Percentiles rank a stretch among this genome's conserved stretches.
These are phyloP conservation scores for Coniochaeta ligniaria DNA, from an alignment of 2,329 filamentous ascomycete genomes.

Conservation along the genomic window DNA sequence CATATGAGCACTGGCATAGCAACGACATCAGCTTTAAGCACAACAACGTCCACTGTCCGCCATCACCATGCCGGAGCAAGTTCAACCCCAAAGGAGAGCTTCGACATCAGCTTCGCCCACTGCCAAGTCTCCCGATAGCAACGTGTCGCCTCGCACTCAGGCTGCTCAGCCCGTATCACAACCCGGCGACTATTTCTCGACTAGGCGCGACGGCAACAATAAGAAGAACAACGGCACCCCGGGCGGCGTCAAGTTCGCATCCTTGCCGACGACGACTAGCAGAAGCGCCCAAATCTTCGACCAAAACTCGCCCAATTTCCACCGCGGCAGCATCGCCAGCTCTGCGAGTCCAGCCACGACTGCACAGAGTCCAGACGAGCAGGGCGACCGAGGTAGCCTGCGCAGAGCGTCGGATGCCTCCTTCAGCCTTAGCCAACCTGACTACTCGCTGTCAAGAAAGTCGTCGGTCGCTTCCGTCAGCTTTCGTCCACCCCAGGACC, in stretches of 20 bases:
- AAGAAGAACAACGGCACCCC: not conserved
- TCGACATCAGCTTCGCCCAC: not conserved
- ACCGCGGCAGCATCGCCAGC: not conserved
- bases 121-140: slow-evolving; percentile 23
- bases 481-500: slow-evolving; percentile 36
- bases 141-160: slow-evolving; percentile 34
- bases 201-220: not conserved
- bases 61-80: slow-evolving; percentile 4
- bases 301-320: not conserved
- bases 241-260: not conserved
- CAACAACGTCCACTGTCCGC: slow-evolving; percentile 3
- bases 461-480: slow-evolving; percentile 40
- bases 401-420: slow-evolving; percentile 21
- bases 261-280: slow-evolving; percentile 1
- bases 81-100: not conserved
- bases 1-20: slow-evolving; percentile 29
- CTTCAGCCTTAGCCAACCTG: slow-evolving; percentile 23
- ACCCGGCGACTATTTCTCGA: slow-evolving; percentile 17
- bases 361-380: not conserved
- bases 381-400: slow-evolving; percentile 1
- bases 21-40: slow-evolving; percentile 1
- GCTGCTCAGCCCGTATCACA: slow-evolving; percentile 16
- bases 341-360: not conserved
- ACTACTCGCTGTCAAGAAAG: slow-evolving; percentile 29
- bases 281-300: slow-evolving; percentile 2